A percentile compares a stretch with the other conserved stretches of the same genome.
Conservation (phyloP, 768 basidiomycete genomes). For the Inosperma sp. region DNA sequence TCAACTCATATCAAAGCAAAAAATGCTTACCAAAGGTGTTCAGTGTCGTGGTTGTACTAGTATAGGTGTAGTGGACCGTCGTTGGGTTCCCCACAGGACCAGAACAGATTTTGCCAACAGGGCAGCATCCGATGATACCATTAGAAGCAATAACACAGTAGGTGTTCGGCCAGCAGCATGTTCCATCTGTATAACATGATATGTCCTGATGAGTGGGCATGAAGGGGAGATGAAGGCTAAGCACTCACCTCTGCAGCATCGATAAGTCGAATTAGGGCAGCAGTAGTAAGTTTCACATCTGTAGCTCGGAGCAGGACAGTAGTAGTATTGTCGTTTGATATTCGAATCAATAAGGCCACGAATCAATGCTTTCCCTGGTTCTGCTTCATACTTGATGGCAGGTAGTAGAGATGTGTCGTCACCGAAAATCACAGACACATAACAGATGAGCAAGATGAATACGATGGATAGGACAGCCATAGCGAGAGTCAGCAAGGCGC, state of each 20-base stretch:
- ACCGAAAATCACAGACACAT: background rate
- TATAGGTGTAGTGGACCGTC: background rate
- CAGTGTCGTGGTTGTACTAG: background rate
- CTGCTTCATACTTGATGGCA: background rate
- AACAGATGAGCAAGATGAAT: background rate
- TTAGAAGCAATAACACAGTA: conserved; percentile 2
- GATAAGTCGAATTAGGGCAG: background rate
- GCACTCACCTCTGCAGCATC: background rate
- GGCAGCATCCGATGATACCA: conserved; percentile 7
- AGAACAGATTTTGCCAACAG: background rate
- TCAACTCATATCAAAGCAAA: background rate
- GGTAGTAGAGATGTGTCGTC: background rate
- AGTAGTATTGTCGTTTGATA: background rate
- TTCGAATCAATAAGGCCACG: background rate
- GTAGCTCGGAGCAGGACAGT: background rate
- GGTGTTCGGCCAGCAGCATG: background rate
- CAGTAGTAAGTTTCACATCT: background rate
- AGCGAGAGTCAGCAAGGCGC: background rate
- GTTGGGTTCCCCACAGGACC: background rate
- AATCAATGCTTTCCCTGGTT: background rate
- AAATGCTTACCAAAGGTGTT: background rate
- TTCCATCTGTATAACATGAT: background rate
- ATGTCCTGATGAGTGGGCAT: background rate
- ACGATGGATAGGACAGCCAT: background rate
- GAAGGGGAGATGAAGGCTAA: no score